Conservation (phyloP, 805 yeast genomes). For the Torulaspora franciscae region DNA sequence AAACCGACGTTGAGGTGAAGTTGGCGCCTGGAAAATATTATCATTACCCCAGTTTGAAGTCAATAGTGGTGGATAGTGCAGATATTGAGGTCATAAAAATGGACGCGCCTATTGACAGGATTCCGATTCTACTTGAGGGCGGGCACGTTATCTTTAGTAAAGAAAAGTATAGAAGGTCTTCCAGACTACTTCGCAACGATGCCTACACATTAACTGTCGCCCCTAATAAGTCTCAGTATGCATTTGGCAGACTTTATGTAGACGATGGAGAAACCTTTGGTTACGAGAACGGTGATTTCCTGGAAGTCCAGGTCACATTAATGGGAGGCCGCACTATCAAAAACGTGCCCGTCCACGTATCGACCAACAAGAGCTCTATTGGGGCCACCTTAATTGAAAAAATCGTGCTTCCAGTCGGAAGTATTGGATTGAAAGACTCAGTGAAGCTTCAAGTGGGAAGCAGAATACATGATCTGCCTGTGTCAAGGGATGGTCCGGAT, state of each 20-base stretch:
- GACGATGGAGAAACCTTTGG: conserved; percentile 82
- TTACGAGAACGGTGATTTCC: conserved; percentile 47
- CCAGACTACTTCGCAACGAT: conserved; percentile 68
- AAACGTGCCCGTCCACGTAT: conserved; percentile 28
- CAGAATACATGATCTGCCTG: conserved; percentile 36
- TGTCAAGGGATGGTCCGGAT: conserved; percentile 15
- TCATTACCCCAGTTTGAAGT: conserved; percentile 42
- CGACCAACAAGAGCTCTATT: conserved; percentile 24
- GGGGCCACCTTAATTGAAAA: conserved; percentile 48
- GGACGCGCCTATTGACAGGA: conserved; percentile 48
- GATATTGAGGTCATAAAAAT: conserved; percentile 27
- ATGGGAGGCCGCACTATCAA: conserved; percentile 32
- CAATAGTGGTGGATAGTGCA: conserved; percentile 32
- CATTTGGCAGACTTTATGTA: conserved; percentile 59
- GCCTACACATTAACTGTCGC: conserved; percentile 76
- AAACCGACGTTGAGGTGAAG: conserved; percentile 33
- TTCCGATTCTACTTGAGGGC: conserved; percentile 73
- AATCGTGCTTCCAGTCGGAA: conserved; percentile 46
- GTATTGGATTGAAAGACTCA: conserved; percentile 6
- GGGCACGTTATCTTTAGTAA: conserved; percentile 68
- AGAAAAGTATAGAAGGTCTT: conserved; percentile 73
- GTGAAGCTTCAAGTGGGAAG: conserved; percentile 38
- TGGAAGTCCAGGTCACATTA: conserved; percentile 41
- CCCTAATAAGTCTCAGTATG: conserved; percentile 44
- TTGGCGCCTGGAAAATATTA: conserved; percentile 53